phyloP scores from a whole-genome alignment of 805 yeast species.

The Metschnikowia drakensbergensis region DNA sequence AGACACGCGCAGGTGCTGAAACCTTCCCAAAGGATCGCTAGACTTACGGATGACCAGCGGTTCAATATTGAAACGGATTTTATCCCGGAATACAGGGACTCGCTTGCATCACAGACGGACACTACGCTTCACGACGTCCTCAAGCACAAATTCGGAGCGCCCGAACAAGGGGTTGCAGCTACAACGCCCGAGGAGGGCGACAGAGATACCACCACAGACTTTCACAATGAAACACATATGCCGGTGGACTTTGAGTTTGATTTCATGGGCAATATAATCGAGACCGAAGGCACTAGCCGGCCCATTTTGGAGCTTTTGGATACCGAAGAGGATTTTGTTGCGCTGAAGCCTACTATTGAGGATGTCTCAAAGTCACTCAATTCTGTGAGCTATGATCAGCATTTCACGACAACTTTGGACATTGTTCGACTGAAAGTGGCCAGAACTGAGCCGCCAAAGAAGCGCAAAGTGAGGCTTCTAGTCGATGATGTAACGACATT shows the following conservation, averaged over 20 bases:
- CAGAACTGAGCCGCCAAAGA: neutral
- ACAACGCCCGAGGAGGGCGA: neutral
- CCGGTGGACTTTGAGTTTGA: conserved; percentile 23
- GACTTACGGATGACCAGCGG: conserved; percentile 23
- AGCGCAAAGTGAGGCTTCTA: conserved; percentile 2
- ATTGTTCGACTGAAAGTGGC: conserved; percentile 2
- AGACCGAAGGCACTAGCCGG: neutral
- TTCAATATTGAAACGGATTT: conserved; percentile 27
- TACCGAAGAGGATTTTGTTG: conserved; percentile 13
- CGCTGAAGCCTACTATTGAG: conserved; percentile 8
- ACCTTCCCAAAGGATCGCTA: neutral
- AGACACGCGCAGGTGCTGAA: neutral
- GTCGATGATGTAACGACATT: conserved; percentile 7
- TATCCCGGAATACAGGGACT: conserved; percentile 6
- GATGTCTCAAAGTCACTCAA: conserved; percentile 10
- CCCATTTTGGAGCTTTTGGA: conserved; percentile 11
- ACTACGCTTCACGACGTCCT: neutral
- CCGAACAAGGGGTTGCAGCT: neutral
- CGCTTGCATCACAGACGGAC: neutral
- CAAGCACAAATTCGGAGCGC: neutral
- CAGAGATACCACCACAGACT: conserved; percentile 8
- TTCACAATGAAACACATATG: conserved; percentile 8
- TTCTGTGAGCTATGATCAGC: conserved; percentile 9
- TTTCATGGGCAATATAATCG: conserved; percentile 20
- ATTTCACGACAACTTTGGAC: conserved; percentile 7